Evolutionary conservation across 768 basidiomycete genomes (phyloP), one percentile per base, ranked within the genome.

Genomic region (Rhodotorula diobovata): DNA sequence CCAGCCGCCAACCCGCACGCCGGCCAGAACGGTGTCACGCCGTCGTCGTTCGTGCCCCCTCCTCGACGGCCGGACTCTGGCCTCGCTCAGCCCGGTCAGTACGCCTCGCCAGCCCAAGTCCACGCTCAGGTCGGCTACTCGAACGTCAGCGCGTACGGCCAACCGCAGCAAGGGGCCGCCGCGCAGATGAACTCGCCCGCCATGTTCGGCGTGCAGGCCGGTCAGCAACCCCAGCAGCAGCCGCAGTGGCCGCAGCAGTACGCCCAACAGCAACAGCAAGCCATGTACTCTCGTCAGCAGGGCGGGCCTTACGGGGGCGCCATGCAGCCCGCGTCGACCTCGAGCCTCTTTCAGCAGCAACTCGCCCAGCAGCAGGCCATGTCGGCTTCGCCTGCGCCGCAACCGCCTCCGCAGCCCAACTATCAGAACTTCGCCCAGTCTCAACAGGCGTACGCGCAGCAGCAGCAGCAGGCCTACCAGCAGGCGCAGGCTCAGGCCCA

Each of bases 341-440:
- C 63, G 21, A 46, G 30, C 14, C 60, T 71, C 1, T 55, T 66
- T 23, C 70, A 66, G 39, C 70, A 71, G 57, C 70, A 71, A 39
- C 61, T 67, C 61, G 66, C 65, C 25, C 34, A 45, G 1, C 70
- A 71, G 21, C 45, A 50, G n/a, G 46, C 56, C 34, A 32, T 43
- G 34, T 35, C 46, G 28, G 37, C 23, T 11, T n/a, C n/a, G n/a
- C 28, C 51, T 4, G 28, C 62, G 37, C 14, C 16, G 15, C 63
- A 59, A n/a, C 21, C 61, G 32, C 30, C 46, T 35, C 46, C 35
- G 30, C 50, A 43, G 60, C 46, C 34, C 21, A 35, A 35, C 56
- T 57, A 57, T 28, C 56, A 55, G 30, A 53, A 53, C 51, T 16
- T 30, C 30, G 51, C 51, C 3, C 48, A 50, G 11, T 25, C 45